These are phyloP conservation scores for Lipomyces kockii DNA, from an alignment of 805 yeast genomes.

Conservation along the genomic window DNA sequence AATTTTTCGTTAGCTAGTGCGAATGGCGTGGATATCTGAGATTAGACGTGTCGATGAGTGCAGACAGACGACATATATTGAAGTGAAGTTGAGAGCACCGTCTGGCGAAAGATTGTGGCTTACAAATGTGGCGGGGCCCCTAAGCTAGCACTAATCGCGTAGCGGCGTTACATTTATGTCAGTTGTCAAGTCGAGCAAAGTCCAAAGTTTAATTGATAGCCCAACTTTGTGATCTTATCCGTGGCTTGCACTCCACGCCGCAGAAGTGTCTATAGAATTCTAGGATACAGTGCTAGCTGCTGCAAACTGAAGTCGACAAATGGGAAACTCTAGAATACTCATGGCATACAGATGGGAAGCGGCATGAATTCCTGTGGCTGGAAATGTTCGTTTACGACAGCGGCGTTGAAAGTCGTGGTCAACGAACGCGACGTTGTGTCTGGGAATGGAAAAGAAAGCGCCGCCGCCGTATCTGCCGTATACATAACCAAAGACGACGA, in stretches of 20 bases:
- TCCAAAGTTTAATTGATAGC: too few relatives aligned
- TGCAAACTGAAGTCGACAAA: not conserved
- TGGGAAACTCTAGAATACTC: not conserved
- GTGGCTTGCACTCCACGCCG: too few relatives aligned
- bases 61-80: not conserved
- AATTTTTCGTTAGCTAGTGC: not conserved
- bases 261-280: too few relatives aligned
- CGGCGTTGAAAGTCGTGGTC: conserved; percentile 14
- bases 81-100: too few relatives aligned
- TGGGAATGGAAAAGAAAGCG: not conserved
- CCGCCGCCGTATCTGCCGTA: conserved; percentile 19
- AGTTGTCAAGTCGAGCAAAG: too few relatives aligned
- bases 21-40: not conserved
- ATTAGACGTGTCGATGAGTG: not conserved
- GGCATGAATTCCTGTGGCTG: not conserved
- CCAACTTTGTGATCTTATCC: too few relatives aligned
- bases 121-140: conserved; percentile 9
- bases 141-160: not conserved
- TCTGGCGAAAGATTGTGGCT: not conserved
- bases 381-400: conserved; percentile 11
- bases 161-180: too few relatives aligned
- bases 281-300: too few relatives aligned
- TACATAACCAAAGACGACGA: conserved; percentile 15
- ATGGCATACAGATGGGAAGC: not conserved
- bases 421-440: not conserved